Base-by-base conservation (phyloP, 371 early-diverging fungal genomes). In the Lichtheimia hyalospora region DNA sequence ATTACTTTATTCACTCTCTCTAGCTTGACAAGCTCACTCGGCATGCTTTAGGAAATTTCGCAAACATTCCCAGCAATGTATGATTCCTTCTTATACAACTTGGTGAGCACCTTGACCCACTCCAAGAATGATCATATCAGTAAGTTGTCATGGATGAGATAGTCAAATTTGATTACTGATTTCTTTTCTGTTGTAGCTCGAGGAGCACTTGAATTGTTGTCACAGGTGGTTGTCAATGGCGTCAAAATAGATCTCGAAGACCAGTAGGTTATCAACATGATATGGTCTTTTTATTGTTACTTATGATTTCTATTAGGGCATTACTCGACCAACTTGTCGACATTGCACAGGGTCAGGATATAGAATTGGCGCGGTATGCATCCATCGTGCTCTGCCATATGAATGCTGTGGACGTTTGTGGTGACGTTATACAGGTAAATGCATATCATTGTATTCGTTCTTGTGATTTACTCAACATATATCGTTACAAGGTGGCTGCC, bases 331-430 rank as follows among this genome's bases (percentile, higher is more conserved):
- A 75, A 28, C 62, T 92, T 34, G 60, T 52, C 8, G 49, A 60
- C 14, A 78, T 75, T 58, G 77, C 83, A 12, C 62, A 74, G 24
- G 57, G 75, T 3, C 90, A 88, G 3, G 70, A 65, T 8, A 60
- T 71, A 6, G 39, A 25, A 6, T 83, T 87, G 68, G 91, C 90
- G 0, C 77, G 82, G 46, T 50, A 81, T 63, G 87, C 93, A 3
- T 72, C 86, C 14, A 74, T 79, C n/a, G 68, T 89, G 14, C 64
- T 91, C 7, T 73, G 82, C 20, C 84, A 87, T 40, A 54, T 49
- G 54, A 15, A 58, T 42, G 54, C 55, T 7, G 44, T 41, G 42
- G 60, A 60, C 49, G 25, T 52, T 12, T 44, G 44, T 34, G 53
- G 41, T 1, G 28, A 60, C 16, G 43, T 52, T 2, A 60, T 60